Conservation (phyloP, 2,329 filamentous ascomycete genomes). For the Cladophialophora immunda region DNA sequence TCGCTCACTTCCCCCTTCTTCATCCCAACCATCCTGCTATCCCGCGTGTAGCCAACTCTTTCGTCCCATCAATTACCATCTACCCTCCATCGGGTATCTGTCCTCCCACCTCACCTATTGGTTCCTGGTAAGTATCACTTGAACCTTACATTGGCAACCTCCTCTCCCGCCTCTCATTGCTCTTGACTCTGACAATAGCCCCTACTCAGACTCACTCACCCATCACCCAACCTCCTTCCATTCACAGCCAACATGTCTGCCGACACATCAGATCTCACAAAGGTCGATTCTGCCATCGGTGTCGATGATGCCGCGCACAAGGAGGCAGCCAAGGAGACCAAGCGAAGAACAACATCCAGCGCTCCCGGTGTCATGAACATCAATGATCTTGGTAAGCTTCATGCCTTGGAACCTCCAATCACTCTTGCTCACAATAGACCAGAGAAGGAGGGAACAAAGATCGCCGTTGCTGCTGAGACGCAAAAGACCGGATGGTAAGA, state of each 20-base stretch:
- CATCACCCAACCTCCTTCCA: conserved; percentile 7
- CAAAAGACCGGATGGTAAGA: conserved; percentile 88
- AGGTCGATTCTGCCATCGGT: conserved; percentile 92
- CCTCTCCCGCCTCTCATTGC: conserved; percentile 10
- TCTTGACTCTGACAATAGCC: conserved; percentile 4
- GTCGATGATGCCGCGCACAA: conserved; percentile 74
- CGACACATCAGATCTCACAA: conserved; percentile 58
- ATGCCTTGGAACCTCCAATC: not conserved
- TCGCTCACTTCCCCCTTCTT: conserved; percentile 24
- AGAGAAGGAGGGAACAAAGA: conserved; percentile 78
- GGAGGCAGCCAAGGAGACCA: conserved; percentile 50
- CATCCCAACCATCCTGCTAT: conserved; percentile 22
- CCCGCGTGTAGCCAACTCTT: conserved; percentile 9
- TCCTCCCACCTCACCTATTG: conserved; percentile 23
- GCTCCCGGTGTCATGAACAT: conserved; percentile 81
- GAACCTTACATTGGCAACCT: conserved; percentile 9
- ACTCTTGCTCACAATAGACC: conserved; percentile 23
- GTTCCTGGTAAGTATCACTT: conserved; percentile 28
- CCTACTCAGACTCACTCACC: conserved; percentile 3
- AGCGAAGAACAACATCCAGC: conserved; percentile 75
- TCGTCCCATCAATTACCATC: conserved; percentile 18
- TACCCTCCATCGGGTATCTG: conserved; percentile 21
- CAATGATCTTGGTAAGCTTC: conserved; percentile 79
- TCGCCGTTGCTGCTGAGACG: conserved; percentile 80
- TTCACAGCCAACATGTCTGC: conserved; percentile 39